These are phyloP conservation scores for Acacia pycnantha DNA, from an alignment of 331 rosid species.

Conservation along the genomic window DNA sequence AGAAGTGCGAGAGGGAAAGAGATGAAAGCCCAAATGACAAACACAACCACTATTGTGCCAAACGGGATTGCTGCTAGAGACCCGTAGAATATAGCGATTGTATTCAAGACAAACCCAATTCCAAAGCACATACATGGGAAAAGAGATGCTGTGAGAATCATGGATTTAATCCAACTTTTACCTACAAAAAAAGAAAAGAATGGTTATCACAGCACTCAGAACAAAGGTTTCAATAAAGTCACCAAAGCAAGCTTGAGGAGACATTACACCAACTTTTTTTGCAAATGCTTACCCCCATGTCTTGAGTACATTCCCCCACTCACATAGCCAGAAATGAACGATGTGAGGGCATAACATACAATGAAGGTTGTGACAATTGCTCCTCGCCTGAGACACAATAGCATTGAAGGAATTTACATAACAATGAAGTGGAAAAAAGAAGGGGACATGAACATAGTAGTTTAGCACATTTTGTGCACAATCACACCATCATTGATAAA, in stretches of 20 bases:
- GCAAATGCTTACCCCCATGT: slow-evolving; percentile 76
- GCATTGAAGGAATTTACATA: slow-evolving; percentile 18
- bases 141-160: slow-evolving; percentile 98
- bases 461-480: slow-evolving; percentile 13
- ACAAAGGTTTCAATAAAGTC: slow-evolving; percentile 17
- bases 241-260: slow-evolving; percentile 5
- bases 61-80: slow-evolving; percentile 98
- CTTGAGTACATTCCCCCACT: slow-evolving; percentile 99
- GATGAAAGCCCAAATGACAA: slow-evolving; percentile 98
- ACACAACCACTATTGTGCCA: slow-evolving; percentile 96
- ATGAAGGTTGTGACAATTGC: slow-evolving; percentile 98
- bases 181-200: slow-evolving; percentile 48
- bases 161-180: slow-evolving; percentile 97
- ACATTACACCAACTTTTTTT: slow-evolving; percentile 9
- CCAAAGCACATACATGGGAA: slow-evolving; percentile 98
- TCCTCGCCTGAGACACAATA: slow-evolving; percentile 75
- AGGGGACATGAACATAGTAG: not conserved
- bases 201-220: slow-evolving; percentile 2
- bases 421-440: not conserved
- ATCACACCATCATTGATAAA: not conserved
- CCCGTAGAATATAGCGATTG: slow-evolving; percentile 93
- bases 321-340: slow-evolving; percentile 98
- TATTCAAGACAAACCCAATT: slow-evolving; percentile 89
- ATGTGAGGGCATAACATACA: slow-evolving; percentile 97
- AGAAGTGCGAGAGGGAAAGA: slow-evolving; percentile 98